Percentiles rank a stretch among this genome's conserved stretches.
These are phyloP conservation scores for Clonostachys sp. DNA, from an alignment of 2,329 filamentous ascomycete genomes.

Conservation along the genomic window DNA sequence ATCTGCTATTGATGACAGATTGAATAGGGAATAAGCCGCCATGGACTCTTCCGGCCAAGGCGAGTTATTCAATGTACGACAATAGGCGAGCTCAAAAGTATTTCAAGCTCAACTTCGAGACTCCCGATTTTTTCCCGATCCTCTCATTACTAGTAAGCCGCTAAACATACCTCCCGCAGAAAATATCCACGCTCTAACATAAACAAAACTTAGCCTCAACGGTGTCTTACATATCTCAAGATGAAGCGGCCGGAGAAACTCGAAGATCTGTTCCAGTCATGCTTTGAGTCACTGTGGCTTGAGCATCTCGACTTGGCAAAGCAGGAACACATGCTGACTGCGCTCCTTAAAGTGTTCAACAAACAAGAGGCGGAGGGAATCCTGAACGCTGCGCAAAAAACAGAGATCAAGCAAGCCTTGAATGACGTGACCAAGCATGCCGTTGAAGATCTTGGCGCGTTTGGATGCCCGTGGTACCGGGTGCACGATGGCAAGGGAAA, in stretches of 20 bases:
- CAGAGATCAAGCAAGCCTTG: slow-evolving; percentile 38
- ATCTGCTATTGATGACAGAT: neutral
- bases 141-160: slow-evolving; percentile 29
- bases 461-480: slow-evolving; percentile 74
- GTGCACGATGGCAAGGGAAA: slow-evolving; percentile 53
- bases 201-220: slow-evolving; percentile 8
- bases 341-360: slow-evolving; percentile 39
- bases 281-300: slow-evolving; percentile 62
- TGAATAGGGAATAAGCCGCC: slow-evolving; percentile 66
- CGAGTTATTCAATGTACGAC: slow-evolving; percentile 44
- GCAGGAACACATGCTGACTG: slow-evolving; percentile 42
- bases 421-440: slow-evolving; percentile 44
- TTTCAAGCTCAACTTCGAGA: slow-evolving; percentile 26
- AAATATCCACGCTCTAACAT: slow-evolving; percentile 61
- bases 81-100: slow-evolving; percentile 23
- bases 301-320: slow-evolving; percentile 55
- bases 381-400: slow-evolving; percentile 18
- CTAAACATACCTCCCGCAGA: slow-evolving; percentile 41
- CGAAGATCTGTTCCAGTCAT: slow-evolving; percentile 44
- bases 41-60: slow-evolving; percentile 67
- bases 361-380: slow-evolving; percentile 49
- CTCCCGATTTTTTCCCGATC: slow-evolving; percentile 31
- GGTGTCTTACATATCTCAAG: slow-evolving; percentile 38
- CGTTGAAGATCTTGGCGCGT: slow-evolving; percentile 63
- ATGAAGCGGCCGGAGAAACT: slow-evolving; percentile 45